Conservation (phyloP, 2,329 filamentous ascomycete genomes). For the Aspergillus ibericus region DNA sequence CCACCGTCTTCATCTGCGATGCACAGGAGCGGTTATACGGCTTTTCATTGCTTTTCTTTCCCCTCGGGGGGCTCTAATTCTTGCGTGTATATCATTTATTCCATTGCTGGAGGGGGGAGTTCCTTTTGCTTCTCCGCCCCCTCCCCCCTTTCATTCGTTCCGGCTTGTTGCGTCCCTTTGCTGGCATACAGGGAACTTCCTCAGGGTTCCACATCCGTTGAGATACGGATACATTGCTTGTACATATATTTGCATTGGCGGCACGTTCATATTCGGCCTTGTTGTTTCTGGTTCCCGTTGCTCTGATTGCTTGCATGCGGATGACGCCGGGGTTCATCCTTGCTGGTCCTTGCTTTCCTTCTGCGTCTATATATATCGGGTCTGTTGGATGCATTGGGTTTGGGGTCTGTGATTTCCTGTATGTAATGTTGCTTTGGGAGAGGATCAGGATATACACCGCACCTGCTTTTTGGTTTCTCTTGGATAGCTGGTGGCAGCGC, state of each 20-base stretch:
- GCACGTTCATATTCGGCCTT: conserved; percentile 20
- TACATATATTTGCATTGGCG: conserved; percentile 36
- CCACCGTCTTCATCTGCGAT: neutral
- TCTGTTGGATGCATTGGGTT: conserved; percentile 16
- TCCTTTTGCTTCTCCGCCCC: neutral
- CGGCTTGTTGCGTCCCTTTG: conserved; percentile 14
- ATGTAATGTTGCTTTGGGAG: conserved; percentile 16
- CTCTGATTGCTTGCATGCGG: conserved; percentile 12
- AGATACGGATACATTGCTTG: conserved; percentile 29
- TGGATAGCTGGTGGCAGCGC: neutral
- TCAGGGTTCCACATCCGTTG: conserved; percentile 1
- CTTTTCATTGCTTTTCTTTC: neutral
- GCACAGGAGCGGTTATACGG: neutral
- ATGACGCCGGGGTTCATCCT: conserved; percentile 7
- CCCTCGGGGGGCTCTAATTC: conserved; percentile 5
- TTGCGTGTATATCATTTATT: conserved; percentile 24
- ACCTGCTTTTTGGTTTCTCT: conserved; percentile 8
- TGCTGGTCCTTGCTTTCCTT: conserved; percentile 7
- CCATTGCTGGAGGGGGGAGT: neutral
- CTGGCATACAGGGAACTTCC: conserved; percentile 19
- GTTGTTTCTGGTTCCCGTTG: conserved; percentile 11
- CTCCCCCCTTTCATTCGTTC: neutral
- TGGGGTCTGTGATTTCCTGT: conserved; percentile 19
- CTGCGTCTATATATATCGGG: conserved; percentile 22
- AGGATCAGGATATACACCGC: conserved; percentile 16